Base-by-base conservation (phyloP, 2,329 filamentous ascomycete genomes). In the Incumbomyces lentus region DNA sequence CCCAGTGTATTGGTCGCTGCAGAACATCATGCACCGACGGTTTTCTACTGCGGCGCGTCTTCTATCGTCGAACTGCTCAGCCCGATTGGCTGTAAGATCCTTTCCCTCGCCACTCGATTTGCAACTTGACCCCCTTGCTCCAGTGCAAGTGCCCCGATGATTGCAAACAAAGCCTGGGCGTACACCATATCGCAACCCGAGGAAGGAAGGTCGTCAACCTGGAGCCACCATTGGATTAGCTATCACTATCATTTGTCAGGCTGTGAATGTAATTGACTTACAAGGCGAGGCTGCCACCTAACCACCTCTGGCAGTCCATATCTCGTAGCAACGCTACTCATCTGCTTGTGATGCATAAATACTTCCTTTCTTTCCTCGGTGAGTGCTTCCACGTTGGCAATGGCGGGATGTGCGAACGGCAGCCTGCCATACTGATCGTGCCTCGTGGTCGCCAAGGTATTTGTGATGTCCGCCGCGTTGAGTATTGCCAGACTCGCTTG, bases 71-170 rank as follows among this genome's bases (percentile, higher is more conserved):
- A 31, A 14, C 58, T 58, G 47, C 64, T 60, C 52, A 70, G 55
- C 22, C 69, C 69, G 51, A 71, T 56, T 18, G 68, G 69, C 53
- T 64, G 70, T 59, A 95, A 66, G 63, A 95, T 82, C 64, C 81
- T 80, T 56, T 95, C 84, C 60, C 80, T 78, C 39, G 86, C 80
- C 44, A 93, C 67, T 62, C 78, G 75, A 53, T 81, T 82, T 48
- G 90, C 88, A 46, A 84, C 76, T 37, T 82, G 80, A 32, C 83
- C 84, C 39, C 92, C 92, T 56, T 84, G 81, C 64, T 95, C 87
- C 59, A 98, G 70, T n/a, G 87, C 82, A 44, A 98, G 67, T 10
- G 92, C 92, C 17, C 92, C 92, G 37, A 96, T 69, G 46, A 98
- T 83, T 38, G 89, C 86, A 62, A 88, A 86, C 46, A 98, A 59